phyloP scores from a whole-genome alignment of 495 filamentous ascomycete species.

The Tuber microsphaerosporum region DNA sequence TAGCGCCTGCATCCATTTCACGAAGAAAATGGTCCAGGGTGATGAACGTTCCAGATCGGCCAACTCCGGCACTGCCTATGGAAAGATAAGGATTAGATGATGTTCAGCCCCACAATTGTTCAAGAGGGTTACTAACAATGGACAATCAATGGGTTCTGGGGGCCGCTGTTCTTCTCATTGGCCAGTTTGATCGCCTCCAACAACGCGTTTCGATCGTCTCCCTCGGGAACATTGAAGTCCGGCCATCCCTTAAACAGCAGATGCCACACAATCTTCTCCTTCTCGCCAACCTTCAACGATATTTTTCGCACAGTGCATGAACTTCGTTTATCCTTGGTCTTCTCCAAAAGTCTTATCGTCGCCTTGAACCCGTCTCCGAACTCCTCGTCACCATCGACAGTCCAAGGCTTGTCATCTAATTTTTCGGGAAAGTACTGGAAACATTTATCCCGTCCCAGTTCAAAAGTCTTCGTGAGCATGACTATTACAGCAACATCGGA shows the following conservation, averaged over 20 bases:
- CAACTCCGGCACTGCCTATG: conserved; percentile 64
- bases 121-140: conserved; percentile 47
- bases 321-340: conserved; percentile 47
- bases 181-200: conserved; percentile 72
- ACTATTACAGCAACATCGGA: conserved; percentile 74
- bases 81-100: conserved; percentile 19
- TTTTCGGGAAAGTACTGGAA: conserved; percentile 76
- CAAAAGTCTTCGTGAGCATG: conserved; percentile 90
- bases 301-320: conserved; percentile 50
- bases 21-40: conserved; percentile 81
- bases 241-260: conserved; percentile 90
- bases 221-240: conserved; percentile 80
- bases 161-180: conserved; percentile 56
- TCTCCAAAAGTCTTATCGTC: conserved; percentile 49
- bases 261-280: conserved; percentile 73
- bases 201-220: conserved; percentile 68
- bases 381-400: conserved; percentile 55
- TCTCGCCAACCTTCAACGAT: conserved; percentile 51
- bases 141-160: conserved; percentile 71
- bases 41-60: conserved; percentile 90
- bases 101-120: conserved; percentile 7
- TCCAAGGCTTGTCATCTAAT: conserved; percentile 49
- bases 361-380: conserved; percentile 58
- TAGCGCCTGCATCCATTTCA: conserved; percentile 65
- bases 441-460: conserved; percentile 79